A percentile compares a stretch with the other conserved stretches of the same genome.
Conservation (phyloP, 805 yeast species). For the Myxozyma vanderwaltii region DNA sequence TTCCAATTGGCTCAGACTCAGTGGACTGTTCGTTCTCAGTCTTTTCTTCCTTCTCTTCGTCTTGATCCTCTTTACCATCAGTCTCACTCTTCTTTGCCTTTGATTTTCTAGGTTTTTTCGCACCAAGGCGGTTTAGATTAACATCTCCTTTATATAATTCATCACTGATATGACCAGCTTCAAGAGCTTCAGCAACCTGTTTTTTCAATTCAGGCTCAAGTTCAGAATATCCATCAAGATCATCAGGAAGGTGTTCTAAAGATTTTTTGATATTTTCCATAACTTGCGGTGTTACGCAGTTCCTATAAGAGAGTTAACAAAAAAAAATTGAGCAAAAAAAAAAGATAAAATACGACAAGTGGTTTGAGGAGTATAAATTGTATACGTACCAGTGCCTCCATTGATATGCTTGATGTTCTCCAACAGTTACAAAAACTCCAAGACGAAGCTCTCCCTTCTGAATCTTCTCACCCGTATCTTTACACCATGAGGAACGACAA, state of each 20-base stretch:
- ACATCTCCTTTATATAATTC: slow-evolving; percentile 25
- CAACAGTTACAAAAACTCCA: slow-evolving; percentile 27
- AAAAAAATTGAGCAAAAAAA: not conserved
- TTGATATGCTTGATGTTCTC: slow-evolving; percentile 28
- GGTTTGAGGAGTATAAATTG: not conserved
- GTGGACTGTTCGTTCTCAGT: too few species aligned
- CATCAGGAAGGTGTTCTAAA: slow-evolving; percentile 19
- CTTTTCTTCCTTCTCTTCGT: slow-evolving; percentile 1
- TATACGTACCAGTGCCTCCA: slow-evolving; percentile 34
- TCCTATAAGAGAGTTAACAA: slow-evolving; percentile 12
- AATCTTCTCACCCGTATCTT: slow-evolving; percentile 18
- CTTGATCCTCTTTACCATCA: not conserved
- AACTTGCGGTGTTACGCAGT: slow-evolving; percentile 33
- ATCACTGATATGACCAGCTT: slow-evolving; percentile 33
- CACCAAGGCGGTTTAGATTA: slow-evolving; percentile 10
- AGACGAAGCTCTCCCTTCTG: slow-evolving; percentile 32
- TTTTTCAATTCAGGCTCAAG: slow-evolving; percentile 18
- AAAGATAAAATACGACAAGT: too few species aligned
- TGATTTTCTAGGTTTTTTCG: slow-evolving; percentile 10
- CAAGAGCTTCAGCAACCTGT: slow-evolving; percentile 19
- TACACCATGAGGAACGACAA: slow-evolving; percentile 27
- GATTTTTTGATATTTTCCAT: slow-evolving; percentile 23
- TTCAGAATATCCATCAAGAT: slow-evolving; percentile 30
- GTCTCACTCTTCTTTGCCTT: slow-evolving; percentile 4
- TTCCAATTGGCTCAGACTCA: too few species aligned